phyloP scores from a whole-genome alignment of 345 rosid species.

The Acer negundo region DNA sequence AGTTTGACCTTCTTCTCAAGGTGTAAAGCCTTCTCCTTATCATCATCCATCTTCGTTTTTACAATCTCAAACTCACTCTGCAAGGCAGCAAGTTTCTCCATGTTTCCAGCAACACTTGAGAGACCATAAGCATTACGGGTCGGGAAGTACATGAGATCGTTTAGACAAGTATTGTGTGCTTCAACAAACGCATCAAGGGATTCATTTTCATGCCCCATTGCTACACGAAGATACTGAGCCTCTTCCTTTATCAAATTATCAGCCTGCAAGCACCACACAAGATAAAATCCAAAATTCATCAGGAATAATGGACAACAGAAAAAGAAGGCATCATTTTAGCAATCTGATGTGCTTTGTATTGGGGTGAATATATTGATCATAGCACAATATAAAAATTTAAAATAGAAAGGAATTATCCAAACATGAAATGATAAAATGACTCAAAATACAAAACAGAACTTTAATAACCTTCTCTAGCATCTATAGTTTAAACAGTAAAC shows the following conservation, averaged over 20 bases:
- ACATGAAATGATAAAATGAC: background rate
- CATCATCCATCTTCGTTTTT: slow-evolving; percentile 73
- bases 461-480: background rate
- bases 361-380: background rate
- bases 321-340: background rate
- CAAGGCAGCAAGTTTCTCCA: slow-evolving; percentile 86
- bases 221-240: slow-evolving; percentile 63
- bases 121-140: slow-evolving; percentile 84
- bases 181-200: slow-evolving; percentile 81
- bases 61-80: slow-evolving; percentile 76
- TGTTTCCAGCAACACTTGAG: slow-evolving; percentile 89
- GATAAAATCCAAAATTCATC: background rate
- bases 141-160: slow-evolving; percentile 97
- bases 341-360: background rate
- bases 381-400: background rate
- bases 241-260: slow-evolving; percentile 71
- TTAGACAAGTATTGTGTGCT: slow-evolving; percentile 86
- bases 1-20: slow-evolving; percentile 79
- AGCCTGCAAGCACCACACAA: slow-evolving; percentile 50
- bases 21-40: slow-evolving; percentile 82
- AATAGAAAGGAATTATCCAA: background rate
- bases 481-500: background rate
- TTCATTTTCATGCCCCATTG: slow-evolving; percentile 92
- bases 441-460: background rate
- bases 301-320: background rate